Percentiles rank a stretch among this genome's conserved stretches.
Conservation (phyloP, 78 protist genomes). For the Dictyostelium capitatum region DNA sequence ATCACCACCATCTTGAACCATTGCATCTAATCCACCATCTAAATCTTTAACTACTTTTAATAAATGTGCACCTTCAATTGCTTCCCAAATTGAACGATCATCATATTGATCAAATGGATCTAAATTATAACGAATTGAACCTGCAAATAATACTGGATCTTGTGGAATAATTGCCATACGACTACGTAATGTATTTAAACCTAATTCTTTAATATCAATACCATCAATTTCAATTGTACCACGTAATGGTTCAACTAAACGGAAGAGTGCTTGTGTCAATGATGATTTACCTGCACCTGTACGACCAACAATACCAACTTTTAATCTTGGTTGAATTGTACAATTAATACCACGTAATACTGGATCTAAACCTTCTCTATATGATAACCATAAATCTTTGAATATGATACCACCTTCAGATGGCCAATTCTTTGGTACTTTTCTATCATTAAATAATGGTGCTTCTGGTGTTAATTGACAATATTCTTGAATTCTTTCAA, state of each 20-base stretch:
- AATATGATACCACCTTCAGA: constrained; percentile 77
- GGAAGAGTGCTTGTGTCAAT: constrained; percentile 81
- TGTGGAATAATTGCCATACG: constrained; percentile 94
- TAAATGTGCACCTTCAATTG: constrained; percentile 85
- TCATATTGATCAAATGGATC: constrained; percentile 85
- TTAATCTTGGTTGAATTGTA: constrained; percentile 73
- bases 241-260: constrained; percentile 81
- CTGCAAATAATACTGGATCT: constrained; percentile 94
- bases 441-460: constrained; percentile 29
- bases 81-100: constrained; percentile 88
- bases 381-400: constrained; percentile 80
- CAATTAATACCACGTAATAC: constrained; percentile 61
- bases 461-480: constrained; percentile 67
- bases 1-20: constrained; percentile 83
- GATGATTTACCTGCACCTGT: constrained; percentile 93
- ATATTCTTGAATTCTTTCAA: constrained; percentile 83
- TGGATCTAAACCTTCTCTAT: constrained; percentile 86
- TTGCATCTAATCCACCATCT: constrained; percentile 44
- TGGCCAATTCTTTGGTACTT: constrained; percentile 88
- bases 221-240: constrained; percentile 86
- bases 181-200: constrained; percentile 80
- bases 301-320: constrained; percentile 91
- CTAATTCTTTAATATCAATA: constrained; percentile 69
- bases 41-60: constrained; percentile 23
- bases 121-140: constrained; percentile 73